Conservation (phyloP, 2,329 filamentous ascomycete species). For the Talaromyces sp. region DNA sequence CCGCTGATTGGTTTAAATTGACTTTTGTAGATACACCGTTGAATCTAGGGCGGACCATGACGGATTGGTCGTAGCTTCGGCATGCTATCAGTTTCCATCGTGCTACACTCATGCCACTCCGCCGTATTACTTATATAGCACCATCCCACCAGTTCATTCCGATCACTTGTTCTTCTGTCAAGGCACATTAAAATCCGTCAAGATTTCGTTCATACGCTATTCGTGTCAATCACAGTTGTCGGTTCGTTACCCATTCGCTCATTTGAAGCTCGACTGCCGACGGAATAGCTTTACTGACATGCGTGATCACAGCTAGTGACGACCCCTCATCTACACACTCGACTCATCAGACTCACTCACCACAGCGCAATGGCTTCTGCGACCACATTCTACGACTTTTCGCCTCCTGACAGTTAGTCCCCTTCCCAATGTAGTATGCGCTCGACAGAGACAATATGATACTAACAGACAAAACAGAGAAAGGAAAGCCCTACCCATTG, state of each 20-base stretch:
- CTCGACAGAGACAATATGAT: too few species aligned
- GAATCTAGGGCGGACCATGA: not conserved
- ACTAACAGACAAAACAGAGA: slow-evolving; percentile 50
- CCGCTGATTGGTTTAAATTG: not conserved
- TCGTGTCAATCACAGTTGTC: not conserved
- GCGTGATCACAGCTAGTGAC: not conserved
- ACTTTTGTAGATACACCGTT: not conserved
- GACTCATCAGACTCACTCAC: not conserved
- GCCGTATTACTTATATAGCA: not conserved
- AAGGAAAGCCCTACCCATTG: slow-evolving; percentile 69
- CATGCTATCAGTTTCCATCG: not conserved
- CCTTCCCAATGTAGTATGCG: not conserved
- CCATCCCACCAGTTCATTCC: not conserved
- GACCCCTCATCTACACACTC: slow-evolving; percentile 2
- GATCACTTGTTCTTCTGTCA: not conserved
- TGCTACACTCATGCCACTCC: not conserved
- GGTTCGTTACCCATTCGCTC: not conserved
- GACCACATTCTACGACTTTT: slow-evolving; percentile 59
- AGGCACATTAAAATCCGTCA: not conserved
- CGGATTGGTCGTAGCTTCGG: not conserved
- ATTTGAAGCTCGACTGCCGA: not conserved
- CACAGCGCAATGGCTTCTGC: slow-evolving; percentile 53
- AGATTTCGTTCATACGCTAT: slow-evolving; percentile 6
- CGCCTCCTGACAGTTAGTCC: slow-evolving; percentile 53
- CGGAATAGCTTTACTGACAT: not conserved